Evolutionary conservation across 768 basidiomycete species (phyloP), one percentile per base, ranked within the genome.

Genomic region (Panus rudis): DNA sequence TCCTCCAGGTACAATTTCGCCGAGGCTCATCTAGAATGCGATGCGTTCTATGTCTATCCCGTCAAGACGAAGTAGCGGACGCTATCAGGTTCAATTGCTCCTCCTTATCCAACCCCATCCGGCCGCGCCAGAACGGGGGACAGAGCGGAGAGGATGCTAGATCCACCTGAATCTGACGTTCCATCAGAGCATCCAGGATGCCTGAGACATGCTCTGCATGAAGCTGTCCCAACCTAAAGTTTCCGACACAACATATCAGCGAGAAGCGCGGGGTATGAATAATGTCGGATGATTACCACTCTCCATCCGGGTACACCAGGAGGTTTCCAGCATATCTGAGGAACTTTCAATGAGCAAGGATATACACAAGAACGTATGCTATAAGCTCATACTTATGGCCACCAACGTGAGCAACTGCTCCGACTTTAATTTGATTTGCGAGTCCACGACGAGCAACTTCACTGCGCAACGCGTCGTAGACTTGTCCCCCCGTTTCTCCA

Each of bases 381-480:
- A 16, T 37, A 10, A 33, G 17, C 6, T 70, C 80, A 57, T 55
- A 86, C 88, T 85, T 72, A 62, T 92, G 89, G 20, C 87, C 87
- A 1, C 90, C 89, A 39, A 92, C 79, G 60, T 92, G 89, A 2
- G 74, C 83, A 5, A 82, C 74, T 49, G 87, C 78, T 3, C 76
- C 76, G 2, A 90, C 65, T 33, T 58, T 58, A 19, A 69, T 69
- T 52, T 48, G 50, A 25, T 68, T 54, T 8, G 25, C 47, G 34
- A 61, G 47, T 17, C 56, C 59, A 38, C 70, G 68, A 30, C 55
- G 61, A 28, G 57, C 57, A 6, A 84, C 59, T 54, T 86, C 82
- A 4, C 67, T 63, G 14, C 65, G 63, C 21, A 92, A 56, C 3
- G 78, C 70, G 0, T 63, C 63, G 3, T 69, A 75, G 6, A 91